phyloP scores from a whole-genome alignment of 2,329 filamentous ascomycete species.

The Botryotinia convoluta region DNA sequence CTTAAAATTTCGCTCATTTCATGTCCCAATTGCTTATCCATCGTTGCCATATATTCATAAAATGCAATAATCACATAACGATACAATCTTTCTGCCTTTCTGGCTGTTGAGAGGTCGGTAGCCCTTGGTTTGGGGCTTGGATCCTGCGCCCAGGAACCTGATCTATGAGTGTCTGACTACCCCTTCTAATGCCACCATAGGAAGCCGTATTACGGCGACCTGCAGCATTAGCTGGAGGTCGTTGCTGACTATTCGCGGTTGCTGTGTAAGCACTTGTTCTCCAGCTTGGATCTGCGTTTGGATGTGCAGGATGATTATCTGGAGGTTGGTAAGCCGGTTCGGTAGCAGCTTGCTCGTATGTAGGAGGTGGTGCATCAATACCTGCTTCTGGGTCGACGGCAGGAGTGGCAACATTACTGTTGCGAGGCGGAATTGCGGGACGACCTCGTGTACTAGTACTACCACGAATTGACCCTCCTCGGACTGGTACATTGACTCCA shows the following conservation, averaged over 20 bases:
- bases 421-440: slow-evolving; percentile 23
- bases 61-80: slow-evolving; percentile 30
- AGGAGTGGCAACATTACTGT: slow-evolving; percentile 19
- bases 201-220: background rate
- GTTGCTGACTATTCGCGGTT: slow-evolving; percentile 4
- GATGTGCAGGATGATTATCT: slow-evolving; percentile 44
- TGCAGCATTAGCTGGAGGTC: background rate
- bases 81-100: slow-evolving; percentile 32
- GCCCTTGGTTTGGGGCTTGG: slow-evolving; percentile 22
- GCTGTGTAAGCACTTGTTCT: slow-evolving; percentile 30
- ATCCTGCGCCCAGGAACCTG: slow-evolving; percentile 33
- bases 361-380: slow-evolving; percentile 58
- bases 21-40: background rate
- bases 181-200: slow-evolving; percentile 18
- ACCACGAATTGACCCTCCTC: slow-evolving; percentile 7
- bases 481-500: slow-evolving; percentile 1
- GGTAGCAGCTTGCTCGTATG: slow-evolving; percentile 62
- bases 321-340: slow-evolving; percentile 55
- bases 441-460: slow-evolving; percentile 19
- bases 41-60: background rate
- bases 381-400: slow-evolving; percentile 39
- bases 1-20: background rate
- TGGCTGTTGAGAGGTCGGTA: background rate
- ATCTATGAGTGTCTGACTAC: slow-evolving; percentile 24
- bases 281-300: slow-evolving; percentile 26